These are phyloP conservation scores for Eremothecium cymbalariae DNA, from an alignment of 1,139 yeast species.

Conservation along the genomic window DNA sequence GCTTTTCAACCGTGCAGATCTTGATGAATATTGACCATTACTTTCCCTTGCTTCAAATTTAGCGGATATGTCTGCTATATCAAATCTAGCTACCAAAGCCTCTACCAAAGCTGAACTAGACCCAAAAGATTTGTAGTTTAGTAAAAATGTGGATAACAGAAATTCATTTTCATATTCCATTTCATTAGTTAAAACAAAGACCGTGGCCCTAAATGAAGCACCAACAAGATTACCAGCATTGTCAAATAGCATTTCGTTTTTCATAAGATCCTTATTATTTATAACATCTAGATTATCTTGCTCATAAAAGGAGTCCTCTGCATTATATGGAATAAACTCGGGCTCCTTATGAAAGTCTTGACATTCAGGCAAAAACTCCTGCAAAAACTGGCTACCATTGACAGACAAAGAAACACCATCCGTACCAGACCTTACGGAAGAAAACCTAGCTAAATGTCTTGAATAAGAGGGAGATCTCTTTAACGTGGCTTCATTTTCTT, in stretches of 20 bases:
- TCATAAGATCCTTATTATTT: constrained; percentile 27
- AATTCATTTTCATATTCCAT: constrained; percentile 53
- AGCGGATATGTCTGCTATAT: constrained; percentile 37
- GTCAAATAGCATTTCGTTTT: constrained; percentile 40
- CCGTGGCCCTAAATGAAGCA: constrained; percentile 69
- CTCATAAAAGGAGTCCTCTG: constrained; percentile 16
- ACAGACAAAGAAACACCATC: constrained; percentile 47
- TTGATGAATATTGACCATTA: constrained; percentile 37
- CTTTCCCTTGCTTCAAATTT: constrained; percentile 30
- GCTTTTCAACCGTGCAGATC: constrained; percentile 48
- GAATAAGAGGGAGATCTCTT: constrained; percentile 11
- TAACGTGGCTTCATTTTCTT: constrained; percentile 24
- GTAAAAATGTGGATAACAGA: constrained; percentile 66
- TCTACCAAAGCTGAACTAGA: constrained; percentile 62
- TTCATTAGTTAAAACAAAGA: constrained; percentile 67
- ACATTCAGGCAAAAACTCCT: constrained; percentile 32
- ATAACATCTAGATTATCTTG: constrained; percentile 17
- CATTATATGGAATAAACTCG: constrained; percentile 31
- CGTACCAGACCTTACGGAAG: constrained; percentile 53
- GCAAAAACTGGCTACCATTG: constrained; percentile 49
- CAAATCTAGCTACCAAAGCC: constrained; percentile 60
- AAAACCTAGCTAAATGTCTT: constrained; percentile 40
- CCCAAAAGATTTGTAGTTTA: constrained; percentile 72
- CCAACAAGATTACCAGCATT: constrained; percentile 57
- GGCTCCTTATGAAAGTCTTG: constrained; percentile 40